Conservation (phyloP, 75 land plant genomes). For the Cupressus sempervirens region DNA sequence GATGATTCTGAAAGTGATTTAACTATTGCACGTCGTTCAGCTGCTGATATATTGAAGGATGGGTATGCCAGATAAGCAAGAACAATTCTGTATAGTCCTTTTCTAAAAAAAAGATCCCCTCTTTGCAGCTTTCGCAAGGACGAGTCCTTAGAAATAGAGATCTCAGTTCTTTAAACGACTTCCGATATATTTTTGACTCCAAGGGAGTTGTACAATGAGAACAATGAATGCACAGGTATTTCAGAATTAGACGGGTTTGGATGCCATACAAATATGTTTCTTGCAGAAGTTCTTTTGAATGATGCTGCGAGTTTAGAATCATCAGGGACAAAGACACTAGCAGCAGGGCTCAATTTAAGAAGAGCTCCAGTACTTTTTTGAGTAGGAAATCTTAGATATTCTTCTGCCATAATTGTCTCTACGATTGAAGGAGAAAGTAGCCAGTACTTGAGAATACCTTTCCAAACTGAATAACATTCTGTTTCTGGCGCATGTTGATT, state of each 20-base stretch:
- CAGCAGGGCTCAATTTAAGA: conserved; percentile 7
- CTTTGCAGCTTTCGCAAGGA: too few species aligned
- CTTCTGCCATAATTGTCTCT: not conserved
- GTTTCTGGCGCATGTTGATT: not conserved
- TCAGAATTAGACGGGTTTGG: conserved; percentile 17
- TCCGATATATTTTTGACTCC: conserved; percentile 33
- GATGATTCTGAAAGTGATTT: too few species aligned
- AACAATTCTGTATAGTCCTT: too few species aligned
- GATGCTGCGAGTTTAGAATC: conserved; percentile 37
- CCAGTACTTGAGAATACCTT: conserved; percentile 23
- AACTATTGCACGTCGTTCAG: too few species aligned
- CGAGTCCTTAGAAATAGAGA: too few species aligned
- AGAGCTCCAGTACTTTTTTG: conserved; percentile 7
- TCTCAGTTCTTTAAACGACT: conserved; percentile 15
- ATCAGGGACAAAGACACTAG: conserved; percentile 39
- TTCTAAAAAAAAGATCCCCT: too few species aligned
- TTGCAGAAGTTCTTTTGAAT: conserved; percentile 3
- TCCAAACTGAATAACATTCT: conserved; percentile 40
- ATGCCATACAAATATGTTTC: conserved; percentile 33
- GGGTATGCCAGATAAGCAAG: too few species aligned
- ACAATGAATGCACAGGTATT: conserved; percentile 20
- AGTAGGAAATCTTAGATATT: conserved; percentile 20
- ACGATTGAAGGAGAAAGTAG: too few species aligned
- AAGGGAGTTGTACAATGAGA: conserved; percentile 25
- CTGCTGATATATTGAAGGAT: too few species aligned